Evolutionary conservation across 1,139 yeast species (phyloP), one percentile per base, ranked within the genome.

Genomic region (Hansenula sp.): DNA sequence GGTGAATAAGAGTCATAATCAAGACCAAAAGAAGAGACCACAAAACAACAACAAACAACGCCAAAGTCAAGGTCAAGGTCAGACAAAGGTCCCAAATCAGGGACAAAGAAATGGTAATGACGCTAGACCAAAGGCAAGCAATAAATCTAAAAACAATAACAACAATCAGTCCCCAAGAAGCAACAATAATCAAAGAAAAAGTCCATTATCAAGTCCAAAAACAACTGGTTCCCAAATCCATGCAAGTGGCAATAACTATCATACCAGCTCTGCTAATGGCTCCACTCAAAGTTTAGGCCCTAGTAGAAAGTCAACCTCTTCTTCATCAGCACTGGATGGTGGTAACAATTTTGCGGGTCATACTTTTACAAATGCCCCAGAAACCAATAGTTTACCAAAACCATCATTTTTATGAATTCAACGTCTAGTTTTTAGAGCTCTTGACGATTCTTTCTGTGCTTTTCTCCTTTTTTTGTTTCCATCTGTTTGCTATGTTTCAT

Each of bases 361-460:
- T 11, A 37, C 41, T 5, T 41, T 37, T 16, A 12, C 32, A 13
- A n/a, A 13, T 8, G 29, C 41, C 7, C 44, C 44, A 17, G 41
- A 38, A 21, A 37, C 44, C 16, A 41, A 15, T 8, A 10, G 30
- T 16, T 16, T 41, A 6, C 44, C 44, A 33, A 41, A 41, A 24
- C 44, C 44, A 19, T 33, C 44, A 17, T 41, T 41, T 16, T 33
- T 41, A 33, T 41, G 27, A 31, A 11, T 11, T 19, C 27, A 29
- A 13, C 29, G n/a, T n/a, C n/a, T n/a, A n/a, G n/a, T n/a, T n/a
- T n/a, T n/a, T n/a, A n/a, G n/a, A n/a, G n/a, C n/a, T n/a, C n/a
- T n/a, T n/a, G n/a, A n/a, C 9, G 13, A 9, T 21, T 21, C 9
- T 21, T 21, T 9, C 25, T 21, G 25, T 21, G 5, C 9, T 9